Evolutionary conservation across 2,329 filamentous ascomycete species (phyloP).

Genomic region (Dryadomyces quercus-mongolicae): DNA sequence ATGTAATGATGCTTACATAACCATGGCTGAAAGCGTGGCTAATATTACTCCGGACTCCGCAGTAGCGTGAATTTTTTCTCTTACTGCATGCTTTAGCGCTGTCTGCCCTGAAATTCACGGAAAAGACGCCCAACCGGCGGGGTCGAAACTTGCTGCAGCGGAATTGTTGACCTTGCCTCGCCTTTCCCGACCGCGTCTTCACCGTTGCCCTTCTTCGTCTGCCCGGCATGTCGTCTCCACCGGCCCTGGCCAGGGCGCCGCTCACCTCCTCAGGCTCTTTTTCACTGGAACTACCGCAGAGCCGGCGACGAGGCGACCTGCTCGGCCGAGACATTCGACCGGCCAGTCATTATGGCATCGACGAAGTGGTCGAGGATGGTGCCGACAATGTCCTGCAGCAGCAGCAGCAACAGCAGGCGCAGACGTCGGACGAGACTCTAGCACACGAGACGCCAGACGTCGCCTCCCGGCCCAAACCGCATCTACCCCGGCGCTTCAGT

Average conservation of each 20-base stretch:
- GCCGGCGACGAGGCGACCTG: slow-evolving; percentile 37
- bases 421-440: neutral
- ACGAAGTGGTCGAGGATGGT: slow-evolving; percentile 50
- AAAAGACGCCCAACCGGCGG: neutral
- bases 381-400: slow-evolving; percentile 20
- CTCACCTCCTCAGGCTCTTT: slow-evolving; percentile 4
- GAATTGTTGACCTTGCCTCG: neutral
- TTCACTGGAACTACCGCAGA: slow-evolving; percentile 45
- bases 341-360: slow-evolving; percentile 48
- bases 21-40: neutral
- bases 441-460: neutral
- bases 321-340: slow-evolving; percentile 15
- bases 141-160: neutral
- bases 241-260: slow-evolving; percentile 1
- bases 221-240: neutral
- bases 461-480: slow-evolving; percentile 15
- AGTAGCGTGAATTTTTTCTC: neutral
- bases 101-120: neutral
- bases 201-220: neutral
- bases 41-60: neutral
- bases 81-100: neutral
- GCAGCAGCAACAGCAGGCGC: neutral
- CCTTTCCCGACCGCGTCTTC: neutral
- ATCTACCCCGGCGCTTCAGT: slow-evolving; percentile 38
- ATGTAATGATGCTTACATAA: neutral